Evolutionary conservation across 345 rosid species (phyloP).

Genomic region (Melastoma malabathricum): DNA sequence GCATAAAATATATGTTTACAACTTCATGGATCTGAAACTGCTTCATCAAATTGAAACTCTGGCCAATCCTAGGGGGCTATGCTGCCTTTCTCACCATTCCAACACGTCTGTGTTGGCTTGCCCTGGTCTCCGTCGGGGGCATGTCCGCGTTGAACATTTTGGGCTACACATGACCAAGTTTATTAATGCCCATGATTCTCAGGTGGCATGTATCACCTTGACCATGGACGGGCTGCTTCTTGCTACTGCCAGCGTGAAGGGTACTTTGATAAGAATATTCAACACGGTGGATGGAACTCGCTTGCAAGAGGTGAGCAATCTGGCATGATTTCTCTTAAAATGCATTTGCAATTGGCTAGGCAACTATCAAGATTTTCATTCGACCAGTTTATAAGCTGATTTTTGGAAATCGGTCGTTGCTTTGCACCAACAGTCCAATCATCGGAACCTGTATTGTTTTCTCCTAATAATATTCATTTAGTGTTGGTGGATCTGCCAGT

Average conservation of each 20-base stretch:
- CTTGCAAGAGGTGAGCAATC: conserved; percentile 57
- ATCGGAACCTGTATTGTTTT: background rate
- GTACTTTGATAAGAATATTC: conserved; percentile 81
- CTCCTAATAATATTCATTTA: too few species aligned
- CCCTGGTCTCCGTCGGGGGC: conserved; percentile 73
- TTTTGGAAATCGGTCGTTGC: too few species aligned
- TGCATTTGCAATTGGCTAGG: background rate
- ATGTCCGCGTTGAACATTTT: conserved; percentile 69
- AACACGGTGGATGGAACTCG: conserved; percentile 88
- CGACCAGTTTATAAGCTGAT: too few species aligned
- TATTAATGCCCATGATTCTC: conserved; percentile 69
- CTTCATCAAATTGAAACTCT: conserved; percentile 81
- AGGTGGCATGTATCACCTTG: conserved; percentile 65
- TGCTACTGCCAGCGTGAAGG: conserved; percentile 84
- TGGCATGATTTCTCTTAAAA: background rate
- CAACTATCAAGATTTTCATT: too few species aligned
- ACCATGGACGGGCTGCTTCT: conserved; percentile 85
- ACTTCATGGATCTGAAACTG: conserved; percentile 61
- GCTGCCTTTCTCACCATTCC: conserved; percentile 72
- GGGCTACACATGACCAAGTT: conserved; percentile 62
- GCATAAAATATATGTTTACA: conserved; percentile 71
- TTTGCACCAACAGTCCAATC: background rate
- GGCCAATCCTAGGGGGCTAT: conserved; percentile 69
- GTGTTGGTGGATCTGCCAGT: too few species aligned
- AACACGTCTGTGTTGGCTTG: conserved; percentile 77